These are phyloP conservation scores for Pholiota molesta DNA, from an alignment of 768 basidiomycete species.

Conservation along the genomic window DNA sequence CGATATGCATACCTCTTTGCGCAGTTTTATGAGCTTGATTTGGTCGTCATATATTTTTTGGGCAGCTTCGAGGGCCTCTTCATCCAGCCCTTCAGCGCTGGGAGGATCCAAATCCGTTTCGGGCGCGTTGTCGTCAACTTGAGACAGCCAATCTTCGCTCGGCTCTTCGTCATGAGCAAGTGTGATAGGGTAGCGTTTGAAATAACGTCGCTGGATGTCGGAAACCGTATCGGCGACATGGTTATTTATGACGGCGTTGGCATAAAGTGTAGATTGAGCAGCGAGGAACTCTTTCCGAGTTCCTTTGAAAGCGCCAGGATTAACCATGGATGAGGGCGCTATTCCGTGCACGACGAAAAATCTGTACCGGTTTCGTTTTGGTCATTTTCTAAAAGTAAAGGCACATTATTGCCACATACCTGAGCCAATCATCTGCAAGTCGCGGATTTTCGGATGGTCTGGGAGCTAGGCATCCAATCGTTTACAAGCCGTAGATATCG, in stretches of 20 bases:
- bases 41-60: background rate
- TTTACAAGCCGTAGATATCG: too few relatives aligned
- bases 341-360: background rate
- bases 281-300: background rate
- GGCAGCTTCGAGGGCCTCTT: background rate
- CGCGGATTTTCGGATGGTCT: too few relatives aligned
- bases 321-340: background rate
- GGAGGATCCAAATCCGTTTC: background rate
- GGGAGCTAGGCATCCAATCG: too few relatives aligned
- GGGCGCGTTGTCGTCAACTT: background rate
- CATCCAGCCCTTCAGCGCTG: background rate
- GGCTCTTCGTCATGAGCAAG: background rate
- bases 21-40: background rate
- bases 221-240: background rate
- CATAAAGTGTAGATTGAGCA: background rate
- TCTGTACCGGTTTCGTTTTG: background rate
- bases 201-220: background rate
- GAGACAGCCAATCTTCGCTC: background rate
- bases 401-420: background rate
- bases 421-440: too few relatives aligned
- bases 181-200: background rate
- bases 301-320: background rate
- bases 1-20: background rate
- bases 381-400: background rate
- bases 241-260: background rate